A percentile compares a stretch with the other conserved stretches of the same genome.
Conservation (phyloP, 345 rosid species). For the Lumnitzera littorea region DNA sequence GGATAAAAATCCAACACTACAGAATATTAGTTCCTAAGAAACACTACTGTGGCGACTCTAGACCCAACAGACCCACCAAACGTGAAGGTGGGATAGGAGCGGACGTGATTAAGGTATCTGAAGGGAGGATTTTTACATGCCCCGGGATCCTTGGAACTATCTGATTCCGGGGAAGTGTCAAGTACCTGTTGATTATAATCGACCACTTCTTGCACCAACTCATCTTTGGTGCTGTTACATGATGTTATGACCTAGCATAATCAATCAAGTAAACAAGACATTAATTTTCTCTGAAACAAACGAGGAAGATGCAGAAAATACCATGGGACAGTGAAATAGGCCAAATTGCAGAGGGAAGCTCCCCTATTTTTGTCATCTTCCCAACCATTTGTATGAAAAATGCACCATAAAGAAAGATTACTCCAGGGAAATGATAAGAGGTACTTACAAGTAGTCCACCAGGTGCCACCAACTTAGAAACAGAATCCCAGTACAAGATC, state of each 20-base stretch:
- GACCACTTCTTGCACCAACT: slow-evolving; percentile 69
- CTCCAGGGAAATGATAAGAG: neutral
- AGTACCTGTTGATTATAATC: slow-evolving; percentile 48
- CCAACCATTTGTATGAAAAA: neutral
- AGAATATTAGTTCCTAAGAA: slow-evolving; percentile 39
- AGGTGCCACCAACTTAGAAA: slow-evolving; percentile 72
- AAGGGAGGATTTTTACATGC: slow-evolving; percentile 34
- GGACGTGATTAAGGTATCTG: slow-evolving; percentile 67
- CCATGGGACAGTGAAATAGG: neutral
- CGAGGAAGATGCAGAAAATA: neutral
- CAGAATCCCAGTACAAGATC: slow-evolving; percentile 90
- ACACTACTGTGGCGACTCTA: slow-evolving; percentile 91
- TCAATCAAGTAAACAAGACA: neutral
- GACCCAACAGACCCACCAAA: slow-evolving; percentile 85
- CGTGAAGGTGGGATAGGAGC: slow-evolving; percentile 81
- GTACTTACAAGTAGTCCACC: slow-evolving; percentile 73
- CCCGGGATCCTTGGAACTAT: slow-evolving; percentile 31
- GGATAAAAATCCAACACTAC: no score
- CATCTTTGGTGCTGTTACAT: slow-evolving; percentile 83
- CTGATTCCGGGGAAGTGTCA: slow-evolving; percentile 23
- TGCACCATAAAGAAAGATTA: neutral
- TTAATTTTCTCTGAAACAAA: neutral
- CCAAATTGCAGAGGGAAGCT: no score
- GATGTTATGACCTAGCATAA: slow-evolving; percentile 70
- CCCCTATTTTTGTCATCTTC: no score